Evolutionary conservation across 1,139 yeast genomes (phyloP).

Genomic region (Casaregolazyma lundiana): DNA sequence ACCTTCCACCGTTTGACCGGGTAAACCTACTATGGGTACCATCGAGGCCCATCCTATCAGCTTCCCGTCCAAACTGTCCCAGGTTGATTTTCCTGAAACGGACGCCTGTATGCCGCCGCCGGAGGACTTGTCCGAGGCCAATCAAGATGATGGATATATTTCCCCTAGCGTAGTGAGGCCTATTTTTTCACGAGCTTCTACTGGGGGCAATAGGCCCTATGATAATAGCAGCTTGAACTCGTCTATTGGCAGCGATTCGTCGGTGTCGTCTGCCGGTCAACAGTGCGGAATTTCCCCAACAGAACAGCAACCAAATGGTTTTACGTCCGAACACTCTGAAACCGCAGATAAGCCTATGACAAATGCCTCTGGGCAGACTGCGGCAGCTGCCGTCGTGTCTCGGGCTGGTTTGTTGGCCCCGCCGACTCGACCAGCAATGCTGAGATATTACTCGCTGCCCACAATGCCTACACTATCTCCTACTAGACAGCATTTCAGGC

Average conservation of each 20-base stretch:
- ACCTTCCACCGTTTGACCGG: background rate
- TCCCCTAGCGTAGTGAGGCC: background rate
- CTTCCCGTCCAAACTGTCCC: background rate
- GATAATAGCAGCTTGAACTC: background rate
- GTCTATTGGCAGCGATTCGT: background rate
- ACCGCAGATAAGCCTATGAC: background rate
- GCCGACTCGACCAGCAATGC: constrained; percentile 20
- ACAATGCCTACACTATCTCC: constrained; percentile 30
- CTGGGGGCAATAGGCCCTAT: background rate
- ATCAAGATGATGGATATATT: background rate
- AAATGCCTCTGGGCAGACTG: background rate
- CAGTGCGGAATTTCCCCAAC: background rate
- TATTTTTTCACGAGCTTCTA: background rate
- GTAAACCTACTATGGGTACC: background rate
- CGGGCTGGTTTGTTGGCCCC: background rate
- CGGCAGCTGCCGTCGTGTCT: background rate
- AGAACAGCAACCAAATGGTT: background rate
- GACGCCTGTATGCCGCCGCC: background rate
- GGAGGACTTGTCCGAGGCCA: background rate
- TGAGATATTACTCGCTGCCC: constrained; percentile 35
- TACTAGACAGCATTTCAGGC: constrained; percentile 35
- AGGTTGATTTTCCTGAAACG: background rate
- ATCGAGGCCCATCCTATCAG: background rate
- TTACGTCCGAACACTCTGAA: background rate
- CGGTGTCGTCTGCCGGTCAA: background rate